phyloP scores from a whole-genome alignment of 2,329 filamentous ascomycete genomes.

The Hypoxylon sp. region DNA sequence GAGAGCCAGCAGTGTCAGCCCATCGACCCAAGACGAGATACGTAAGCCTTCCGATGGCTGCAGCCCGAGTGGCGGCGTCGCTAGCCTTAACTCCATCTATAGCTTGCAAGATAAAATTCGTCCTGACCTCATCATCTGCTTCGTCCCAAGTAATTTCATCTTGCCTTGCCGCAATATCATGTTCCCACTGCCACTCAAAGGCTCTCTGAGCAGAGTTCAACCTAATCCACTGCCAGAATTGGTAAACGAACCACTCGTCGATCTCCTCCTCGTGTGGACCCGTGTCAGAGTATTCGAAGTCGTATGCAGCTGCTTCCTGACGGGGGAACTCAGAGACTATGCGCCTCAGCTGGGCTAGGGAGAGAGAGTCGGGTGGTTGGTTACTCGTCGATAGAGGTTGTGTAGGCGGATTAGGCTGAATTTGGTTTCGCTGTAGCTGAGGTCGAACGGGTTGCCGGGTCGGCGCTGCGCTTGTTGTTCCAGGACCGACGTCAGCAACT shows the following conservation, averaged over 20 bases:
- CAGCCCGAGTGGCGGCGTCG: slow-evolving; percentile 65
- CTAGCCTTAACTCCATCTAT: slow-evolving; percentile 62
- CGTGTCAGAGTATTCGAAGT: slow-evolving; percentile 84
- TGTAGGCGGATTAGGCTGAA: slow-evolving; percentile 50
- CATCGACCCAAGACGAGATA: slow-evolving; percentile 79
- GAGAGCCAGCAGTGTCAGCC: slow-evolving; percentile 73
- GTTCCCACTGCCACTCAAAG: slow-evolving; percentile 83
- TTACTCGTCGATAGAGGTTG: slow-evolving; percentile 51
- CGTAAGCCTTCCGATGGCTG: slow-evolving; percentile 69
- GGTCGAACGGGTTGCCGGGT: slow-evolving; percentile 48
- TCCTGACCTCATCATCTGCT: slow-evolving; percentile 68
- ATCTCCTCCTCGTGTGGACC: slow-evolving; percentile 87
- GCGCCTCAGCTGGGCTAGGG: slow-evolving; percentile 78
- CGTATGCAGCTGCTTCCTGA: slow-evolving; percentile 80
- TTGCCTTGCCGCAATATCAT: slow-evolving; percentile 61
- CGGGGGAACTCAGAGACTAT: slow-evolving; percentile 82
- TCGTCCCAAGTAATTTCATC: slow-evolving; percentile 75
- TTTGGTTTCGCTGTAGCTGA: slow-evolving; percentile 52
- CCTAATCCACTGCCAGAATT: slow-evolving; percentile 85
- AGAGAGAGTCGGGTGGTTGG: slow-evolving; percentile 76
- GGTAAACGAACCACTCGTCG: slow-evolving; percentile 98
- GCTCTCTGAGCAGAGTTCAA: slow-evolving; percentile 80
- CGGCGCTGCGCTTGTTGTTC: slow-evolving; percentile 37
- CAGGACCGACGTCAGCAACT: slow-evolving; percentile 51
- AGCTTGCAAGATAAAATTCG: slow-evolving; percentile 70